A percentile compares a stretch with the other conserved stretches of the same genome.
Conservation (phyloP, 306 rosid species). For the Cucurbita argyrosperma region DNA sequence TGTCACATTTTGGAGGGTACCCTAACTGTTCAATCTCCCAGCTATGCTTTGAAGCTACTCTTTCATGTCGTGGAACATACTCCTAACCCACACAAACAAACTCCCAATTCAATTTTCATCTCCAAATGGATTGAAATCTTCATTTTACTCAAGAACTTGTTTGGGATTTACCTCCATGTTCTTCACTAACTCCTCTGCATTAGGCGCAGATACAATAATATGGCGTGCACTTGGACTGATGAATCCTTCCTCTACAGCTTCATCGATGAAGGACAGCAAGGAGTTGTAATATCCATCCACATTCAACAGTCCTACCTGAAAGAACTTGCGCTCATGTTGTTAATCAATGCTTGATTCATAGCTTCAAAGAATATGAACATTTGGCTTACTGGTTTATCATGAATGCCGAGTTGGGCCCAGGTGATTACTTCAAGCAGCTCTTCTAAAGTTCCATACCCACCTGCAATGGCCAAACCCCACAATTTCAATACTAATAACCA, state of each 20-base stretch:
- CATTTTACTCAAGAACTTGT: not conserved
- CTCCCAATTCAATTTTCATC: not conserved
- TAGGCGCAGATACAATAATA: slow-evolving; percentile 82
- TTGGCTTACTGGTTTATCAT: slow-evolving; percentile 71
- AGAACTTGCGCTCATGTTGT: not conserved
- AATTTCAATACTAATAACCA: not conserved
- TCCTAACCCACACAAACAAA: slow-evolving; percentile 24
- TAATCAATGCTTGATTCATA: not conserved
- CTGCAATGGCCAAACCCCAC: slow-evolving; percentile 16
- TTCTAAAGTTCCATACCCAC: slow-evolving; percentile 97
- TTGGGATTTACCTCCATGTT: slow-evolving; percentile 58
- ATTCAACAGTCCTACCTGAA: slow-evolving; percentile 84
- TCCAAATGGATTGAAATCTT: not conserved
- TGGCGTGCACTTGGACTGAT: slow-evolving; percentile 79
- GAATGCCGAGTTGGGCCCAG: slow-evolving; percentile 98
- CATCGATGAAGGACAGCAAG: slow-evolving; percentile 69
- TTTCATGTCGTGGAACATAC: slow-evolving; percentile 73
- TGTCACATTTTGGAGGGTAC: slow-evolving; percentile 27
- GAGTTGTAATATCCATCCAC: slow-evolving; percentile 95
- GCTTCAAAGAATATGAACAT: not conserved
- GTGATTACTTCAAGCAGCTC: slow-evolving; percentile 96
- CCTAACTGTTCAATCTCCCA: slow-evolving; percentile 65
- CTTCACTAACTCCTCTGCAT: slow-evolving; percentile 63
- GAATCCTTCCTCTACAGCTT: slow-evolving; percentile 95
- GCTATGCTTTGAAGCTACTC: slow-evolving; percentile 78